phyloP scores from a whole-genome alignment of 257 asterid genomes.

The Marsdenia floribunda region DNA sequence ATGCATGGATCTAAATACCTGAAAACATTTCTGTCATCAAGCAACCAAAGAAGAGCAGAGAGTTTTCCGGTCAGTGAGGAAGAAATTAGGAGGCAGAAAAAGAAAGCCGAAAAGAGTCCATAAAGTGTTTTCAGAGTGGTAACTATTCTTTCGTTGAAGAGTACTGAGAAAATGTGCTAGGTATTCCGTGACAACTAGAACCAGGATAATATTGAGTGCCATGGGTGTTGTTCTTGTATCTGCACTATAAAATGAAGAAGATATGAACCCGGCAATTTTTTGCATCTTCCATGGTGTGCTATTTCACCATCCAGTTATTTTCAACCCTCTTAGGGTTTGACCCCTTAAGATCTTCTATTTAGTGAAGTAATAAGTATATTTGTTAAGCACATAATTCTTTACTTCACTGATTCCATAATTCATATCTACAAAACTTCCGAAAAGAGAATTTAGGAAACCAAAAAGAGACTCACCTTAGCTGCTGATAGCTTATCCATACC shows the following conservation, averaged over 20 bases:
- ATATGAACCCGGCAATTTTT: not conserved
- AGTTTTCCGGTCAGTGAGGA: not conserved
- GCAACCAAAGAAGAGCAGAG: not conserved
- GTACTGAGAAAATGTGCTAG: not conserved
- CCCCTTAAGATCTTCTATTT: not conserved
- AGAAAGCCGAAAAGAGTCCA: not conserved
- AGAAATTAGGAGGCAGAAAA: not conserved
- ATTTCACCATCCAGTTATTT: not conserved
- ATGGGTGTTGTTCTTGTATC: not conserved
- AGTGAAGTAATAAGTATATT: not conserved
- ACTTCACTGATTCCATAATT: not conserved
- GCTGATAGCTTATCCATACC: conserved; percentile 72
- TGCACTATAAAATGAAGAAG: not conserved
- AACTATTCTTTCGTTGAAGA: not conserved
- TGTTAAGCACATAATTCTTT: not conserved
- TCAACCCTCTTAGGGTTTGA: not conserved
- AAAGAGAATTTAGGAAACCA: not conserved
- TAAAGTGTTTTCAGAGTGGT: not conserved
- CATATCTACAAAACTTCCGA: not conserved
- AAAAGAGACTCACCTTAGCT: conserved; percentile 56
- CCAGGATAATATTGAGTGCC: not conserved
- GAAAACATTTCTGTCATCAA: not conserved
- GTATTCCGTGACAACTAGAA: not conserved
- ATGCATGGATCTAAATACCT: too few relatives aligned
- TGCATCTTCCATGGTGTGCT: not conserved